A percentile compares a stretch with the other conserved stretches of the same genome.
These are phyloP conservation scores for Mayamaea pseudoterrestris DNA, from an alignment of 108 stramenopile species.

Conservation along the genomic window DNA sequence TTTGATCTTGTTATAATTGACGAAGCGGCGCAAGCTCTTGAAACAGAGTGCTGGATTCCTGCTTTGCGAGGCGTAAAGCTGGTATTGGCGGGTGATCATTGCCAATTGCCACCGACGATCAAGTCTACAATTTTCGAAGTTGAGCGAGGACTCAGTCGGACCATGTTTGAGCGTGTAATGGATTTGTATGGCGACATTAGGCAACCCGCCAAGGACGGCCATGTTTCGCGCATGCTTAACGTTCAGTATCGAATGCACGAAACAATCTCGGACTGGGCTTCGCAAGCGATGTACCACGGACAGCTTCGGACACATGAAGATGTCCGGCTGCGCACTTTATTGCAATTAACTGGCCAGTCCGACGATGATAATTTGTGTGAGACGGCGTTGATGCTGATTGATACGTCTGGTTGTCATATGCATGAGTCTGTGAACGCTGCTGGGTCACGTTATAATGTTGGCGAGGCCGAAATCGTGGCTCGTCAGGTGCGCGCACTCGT, in stretches of 20 bases:
- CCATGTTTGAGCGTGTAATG: conserved; percentile 94
- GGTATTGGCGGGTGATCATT: conserved; percentile 94
- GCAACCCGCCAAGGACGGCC: neutral
- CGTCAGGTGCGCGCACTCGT: conserved; percentile 68
- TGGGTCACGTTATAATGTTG: conserved; percentile 72
- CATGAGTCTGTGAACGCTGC: conserved; percentile 60
- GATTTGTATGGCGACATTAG: conserved; percentile 30
- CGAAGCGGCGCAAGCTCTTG: conserved; percentile 96
- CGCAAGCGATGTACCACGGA: conserved; percentile 77
- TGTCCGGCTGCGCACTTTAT: conserved; percentile 35
- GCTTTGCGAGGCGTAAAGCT: conserved; percentile 65
- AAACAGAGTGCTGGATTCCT: conserved; percentile 93
- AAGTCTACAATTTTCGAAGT: conserved; percentile 33
- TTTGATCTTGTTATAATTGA: conserved; percentile 99
- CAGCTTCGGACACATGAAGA: conserved; percentile 47
- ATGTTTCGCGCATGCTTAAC: conserved; percentile 72
- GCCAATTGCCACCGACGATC: conserved; percentile 96
- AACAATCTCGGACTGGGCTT: conserved; percentile 89
- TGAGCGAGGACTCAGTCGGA: conserved; percentile 57
- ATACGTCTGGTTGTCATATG: conserved; percentile 92
- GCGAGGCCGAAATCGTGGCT: conserved; percentile 62
- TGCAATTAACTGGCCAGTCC: conserved; percentile 19
- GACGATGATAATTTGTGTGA: conserved; percentile 13
- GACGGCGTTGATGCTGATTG: conserved; percentile 62
- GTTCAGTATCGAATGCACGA: conserved; percentile 97